Conservation (phyloP, 2,329 filamentous ascomycete species). For the Diaporthe helianthi region DNA sequence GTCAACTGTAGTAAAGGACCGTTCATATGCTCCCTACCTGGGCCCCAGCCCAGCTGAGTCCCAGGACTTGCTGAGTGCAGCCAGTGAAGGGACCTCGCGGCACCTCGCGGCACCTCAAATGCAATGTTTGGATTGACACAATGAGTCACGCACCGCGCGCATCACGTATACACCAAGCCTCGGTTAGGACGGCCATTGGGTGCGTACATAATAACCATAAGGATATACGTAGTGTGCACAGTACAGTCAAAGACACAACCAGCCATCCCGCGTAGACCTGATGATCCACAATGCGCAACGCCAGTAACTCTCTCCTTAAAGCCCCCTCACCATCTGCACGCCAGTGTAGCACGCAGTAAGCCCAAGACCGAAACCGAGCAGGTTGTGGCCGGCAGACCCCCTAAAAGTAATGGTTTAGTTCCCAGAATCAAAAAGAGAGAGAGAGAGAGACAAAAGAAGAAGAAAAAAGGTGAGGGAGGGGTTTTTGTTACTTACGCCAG, state of each 20-base stretch:
- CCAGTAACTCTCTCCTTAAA: not conserved
- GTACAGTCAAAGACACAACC: not conserved
- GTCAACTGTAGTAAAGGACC: not conserved
- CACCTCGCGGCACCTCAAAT: not conserved
- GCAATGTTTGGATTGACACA: too few species aligned
- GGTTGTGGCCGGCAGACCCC: slow-evolving; percentile 45
- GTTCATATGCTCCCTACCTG: not conserved
- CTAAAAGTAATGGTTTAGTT: slow-evolving; percentile 36
- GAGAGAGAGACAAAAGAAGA: too few species aligned
- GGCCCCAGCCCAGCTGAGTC: not conserved
- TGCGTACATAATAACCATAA: not conserved
- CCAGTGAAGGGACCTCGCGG: too few species aligned
- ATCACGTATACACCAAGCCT: too few species aligned
- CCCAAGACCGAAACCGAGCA: slow-evolving; percentile 44
- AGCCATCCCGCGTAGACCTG: not conserved
- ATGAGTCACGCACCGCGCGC: not conserved
- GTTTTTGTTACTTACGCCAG: slow-evolving; percentile 23
- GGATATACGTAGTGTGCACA: not conserved
- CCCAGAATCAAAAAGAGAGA: not conserved
- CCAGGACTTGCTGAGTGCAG: too few species aligned
- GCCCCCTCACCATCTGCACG: slow-evolving; percentile 11
- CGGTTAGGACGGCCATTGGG: not conserved
- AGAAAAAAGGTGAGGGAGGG: too few species aligned
- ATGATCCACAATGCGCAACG: not conserved
- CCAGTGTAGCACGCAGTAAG: slow-evolving; percentile 1